phyloP scores from a whole-genome alignment of 148 eudicot genomes.

The Spergularia marina region DNA sequence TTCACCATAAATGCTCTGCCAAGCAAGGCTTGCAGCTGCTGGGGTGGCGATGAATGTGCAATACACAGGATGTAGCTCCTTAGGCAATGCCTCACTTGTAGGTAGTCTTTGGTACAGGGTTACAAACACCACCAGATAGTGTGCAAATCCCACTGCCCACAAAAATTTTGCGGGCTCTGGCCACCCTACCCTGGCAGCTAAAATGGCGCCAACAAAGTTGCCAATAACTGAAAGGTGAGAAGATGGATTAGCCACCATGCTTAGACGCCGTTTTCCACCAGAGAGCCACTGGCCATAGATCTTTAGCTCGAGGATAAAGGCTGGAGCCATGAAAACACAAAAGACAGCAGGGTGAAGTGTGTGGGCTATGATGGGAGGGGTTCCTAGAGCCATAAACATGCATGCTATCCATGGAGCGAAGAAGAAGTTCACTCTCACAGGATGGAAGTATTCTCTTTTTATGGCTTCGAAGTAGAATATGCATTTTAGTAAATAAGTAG shows the following conservation, averaged over 20 bases:
- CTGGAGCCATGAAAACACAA: conserved; percentile 63
- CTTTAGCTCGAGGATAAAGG: conserved; percentile 73
- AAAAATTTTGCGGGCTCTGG: conserved; percentile 81
- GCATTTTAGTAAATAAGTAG: conserved; percentile 63
- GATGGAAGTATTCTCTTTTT: conserved; percentile 86
- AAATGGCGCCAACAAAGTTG: conserved; percentile 85
- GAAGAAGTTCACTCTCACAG: conserved; percentile 90
- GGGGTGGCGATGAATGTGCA: conserved; percentile 97
- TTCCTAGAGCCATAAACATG: conserved; percentile 82
- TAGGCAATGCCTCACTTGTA: conserved; percentile 83
- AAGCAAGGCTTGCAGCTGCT: conserved; percentile 90
- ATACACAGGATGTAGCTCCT: conserved; percentile 94
- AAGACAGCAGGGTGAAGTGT: conserved; percentile 66
- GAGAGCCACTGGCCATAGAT: conserved; percentile 99
- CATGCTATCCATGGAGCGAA: conserved; percentile 92
- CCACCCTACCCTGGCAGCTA: conserved; percentile 85
- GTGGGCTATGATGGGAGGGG: conserved; percentile 40
- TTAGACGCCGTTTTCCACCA: conserved; percentile 79
- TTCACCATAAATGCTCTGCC: conserved; percentile 79
- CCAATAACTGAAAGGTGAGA: conserved; percentile 89
- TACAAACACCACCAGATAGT: conserved; percentile 84
- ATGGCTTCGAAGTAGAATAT: conserved; percentile 85
- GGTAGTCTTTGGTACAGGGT: conserved; percentile 91
- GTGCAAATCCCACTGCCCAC: conserved; percentile 94
- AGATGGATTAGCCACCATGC: conserved; percentile 87